Conservation (phyloP, 108 stramenopile species). For the Fistulifera pelliculosa region DNA sequence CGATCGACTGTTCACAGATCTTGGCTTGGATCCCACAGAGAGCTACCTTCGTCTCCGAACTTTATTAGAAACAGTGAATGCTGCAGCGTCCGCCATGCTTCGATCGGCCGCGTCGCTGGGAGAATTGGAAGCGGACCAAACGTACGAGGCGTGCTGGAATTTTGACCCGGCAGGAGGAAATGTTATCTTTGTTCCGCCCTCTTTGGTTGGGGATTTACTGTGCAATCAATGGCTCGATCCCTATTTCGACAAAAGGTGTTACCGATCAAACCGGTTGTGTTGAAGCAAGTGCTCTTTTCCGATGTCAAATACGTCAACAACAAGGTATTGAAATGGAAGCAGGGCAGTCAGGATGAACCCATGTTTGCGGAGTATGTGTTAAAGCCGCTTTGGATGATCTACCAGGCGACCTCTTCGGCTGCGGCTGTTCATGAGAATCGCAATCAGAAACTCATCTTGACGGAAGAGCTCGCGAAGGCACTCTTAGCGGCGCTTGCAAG, state of each 20-base stretch:
- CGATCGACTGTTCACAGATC: constrained; percentile 77
- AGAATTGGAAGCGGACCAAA: constrained; percentile 4
- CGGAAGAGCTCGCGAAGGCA: constrained; percentile 31
- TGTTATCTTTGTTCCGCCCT: constrained; percentile 88
- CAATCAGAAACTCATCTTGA: constrained; percentile 24
- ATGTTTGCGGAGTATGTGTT: constrained; percentile 76
- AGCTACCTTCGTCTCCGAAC: constrained; percentile 85
- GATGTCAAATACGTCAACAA: constrained; percentile 54
- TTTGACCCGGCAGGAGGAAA: constrained; percentile 92
- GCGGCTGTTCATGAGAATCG: constrained; percentile 19
- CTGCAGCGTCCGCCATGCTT: constrained; percentile 69
- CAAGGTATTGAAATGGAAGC: constrained; percentile 80
- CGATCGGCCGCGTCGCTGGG: constrained; percentile 18
- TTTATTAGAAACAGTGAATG: constrained; percentile 92
- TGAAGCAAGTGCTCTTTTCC: constrained; percentile 72
- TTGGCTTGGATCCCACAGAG: constrained; percentile 72
- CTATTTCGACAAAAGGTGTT: constrained; percentile 62
- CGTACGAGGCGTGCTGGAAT: constrained; percentile 44
- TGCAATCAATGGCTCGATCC: constrained; percentile 63
- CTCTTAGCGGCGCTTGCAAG: constrained; percentile 39
- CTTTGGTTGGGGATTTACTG: constrained; percentile 93
- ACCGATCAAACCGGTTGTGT: constrained; percentile 59
- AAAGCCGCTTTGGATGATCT: constrained; percentile 69
- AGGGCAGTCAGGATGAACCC: constrained; percentile 21
- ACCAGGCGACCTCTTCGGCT: constrained; percentile 60